Evolutionary conservation across 2,329 filamentous ascomycete genomes (phyloP), one percentile per base, ranked within the genome.

Genomic region (Cladosporium sp.): DNA sequence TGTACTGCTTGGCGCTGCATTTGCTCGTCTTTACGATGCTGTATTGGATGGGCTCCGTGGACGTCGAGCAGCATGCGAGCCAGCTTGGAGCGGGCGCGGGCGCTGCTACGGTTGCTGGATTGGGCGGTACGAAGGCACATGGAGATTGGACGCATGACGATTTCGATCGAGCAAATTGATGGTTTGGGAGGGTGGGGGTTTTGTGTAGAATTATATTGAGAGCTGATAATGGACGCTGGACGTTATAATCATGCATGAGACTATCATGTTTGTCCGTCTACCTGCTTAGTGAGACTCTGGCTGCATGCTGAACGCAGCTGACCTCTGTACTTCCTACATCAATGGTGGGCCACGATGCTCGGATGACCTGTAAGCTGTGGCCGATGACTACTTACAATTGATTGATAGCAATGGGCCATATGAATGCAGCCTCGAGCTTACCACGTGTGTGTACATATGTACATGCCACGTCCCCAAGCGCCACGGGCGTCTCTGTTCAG

Each of bases 1-100:
- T 84, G 11, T 99, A 99, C 74, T 95, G 93, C 73, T 78, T 97
- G 37, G 90, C 87, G 36, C 80, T 99, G 65, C 94, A 99, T 77
- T 70, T 97, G 45, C 76, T 99, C 50, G 87, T 97, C 2, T 94
- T 99, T 70, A 80, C 88, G 65, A 88, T 91, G 74, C 78, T 97
- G 61, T 97, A 93, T 75, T 92, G 87, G 84, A 85, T 92, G 70
- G 90, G 90, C 60, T 84, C 84, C 3, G 78, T 80, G 30, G 85
- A 90, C 67, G 81, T 85, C 36, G 86, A 87, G 70, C 77, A 81
- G 66, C 84, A 88, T 69, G 81, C 82, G 49, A 82, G 79, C 65
- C 78, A 81, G 63, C 74, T 87, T 55, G 81, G 83, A 50, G 71
- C 61, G 14, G 67, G 61, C 22, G 69, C 68, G 12, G 67, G 66